Base-by-base conservation (phyloP, 192 early-diverging fungal species). In the Oehlia diaphana region DNA sequence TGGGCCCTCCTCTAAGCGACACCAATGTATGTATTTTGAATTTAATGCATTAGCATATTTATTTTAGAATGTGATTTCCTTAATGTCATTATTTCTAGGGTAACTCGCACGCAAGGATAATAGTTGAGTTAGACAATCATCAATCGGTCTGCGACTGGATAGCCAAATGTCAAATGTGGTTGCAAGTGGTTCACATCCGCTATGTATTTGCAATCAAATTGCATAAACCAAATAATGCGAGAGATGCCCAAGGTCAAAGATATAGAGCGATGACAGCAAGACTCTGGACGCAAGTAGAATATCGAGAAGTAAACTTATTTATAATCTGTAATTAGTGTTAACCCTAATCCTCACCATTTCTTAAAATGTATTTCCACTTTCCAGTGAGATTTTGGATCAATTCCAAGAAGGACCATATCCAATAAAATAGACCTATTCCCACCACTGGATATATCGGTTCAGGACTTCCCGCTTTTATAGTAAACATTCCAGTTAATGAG, bases 191-290 rank as follows among this genome's bases (percentile, higher is more conserved):
- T 63, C 42, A 63, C 63, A 10, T 75, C 2, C 21, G 58, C 0
- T 63, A 75, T 44, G 74, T 75, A 3, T 47, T 75, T 44, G 74
- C 50, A 0, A 63, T 75, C 2, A 63, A 75, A 28, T 33, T 75
- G 5, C 33, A 39, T 42, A 63, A 4, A 35, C 26, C 50, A 26
- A 75, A 26, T 19, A 23, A 61, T 61, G 3, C 4, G 23, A 75
- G 3, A 28, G 58, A 75, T 6, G 2, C 2, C 10, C 53, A 75
- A 75, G 74, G 61, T 9, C 12, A 16, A 63, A 9, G 4, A 3
- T 8, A 62, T 4, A 75, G 73, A 62, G 13, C 31, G 9, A 75
- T 63, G 74, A 63, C 33, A 2, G 74, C 35, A 6, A 63, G 28
- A 0, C 33, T 42, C 14, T 39, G 31, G 28, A 75, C 23, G 1